Conservation (phyloP, 345 rosid genomes). For the Sapria himalayana region DNA sequence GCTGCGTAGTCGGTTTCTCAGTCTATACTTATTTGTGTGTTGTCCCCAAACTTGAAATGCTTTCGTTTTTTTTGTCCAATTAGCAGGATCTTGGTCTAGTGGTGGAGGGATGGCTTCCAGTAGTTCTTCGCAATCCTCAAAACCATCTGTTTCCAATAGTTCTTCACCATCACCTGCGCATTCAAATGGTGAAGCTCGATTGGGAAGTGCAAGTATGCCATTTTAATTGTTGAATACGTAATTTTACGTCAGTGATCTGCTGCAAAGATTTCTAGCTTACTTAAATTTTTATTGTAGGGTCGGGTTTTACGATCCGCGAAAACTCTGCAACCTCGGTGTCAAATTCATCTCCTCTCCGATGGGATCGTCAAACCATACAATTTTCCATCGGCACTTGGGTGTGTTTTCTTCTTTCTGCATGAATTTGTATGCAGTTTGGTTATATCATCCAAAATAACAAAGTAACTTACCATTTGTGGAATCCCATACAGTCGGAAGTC, state of each 20-base stretch:
- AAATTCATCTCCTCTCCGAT: slow-evolving; percentile 41
- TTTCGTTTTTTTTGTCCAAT: too few relatives aligned
- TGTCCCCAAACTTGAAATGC: too few relatives aligned
- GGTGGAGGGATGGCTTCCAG: slow-evolving; percentile 56
- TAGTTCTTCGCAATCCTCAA: slow-evolving; percentile 40
- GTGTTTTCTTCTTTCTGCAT: neutral
- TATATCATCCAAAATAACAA: too few relatives aligned
- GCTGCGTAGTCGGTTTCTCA: too few relatives aligned
- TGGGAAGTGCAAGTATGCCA: slow-evolving; percentile 33
- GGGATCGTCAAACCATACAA: slow-evolving; percentile 81
- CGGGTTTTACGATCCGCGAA: slow-evolving; percentile 40
- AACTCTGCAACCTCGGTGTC: slow-evolving; percentile 36
- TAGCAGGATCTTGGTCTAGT: slow-evolving; percentile 69
- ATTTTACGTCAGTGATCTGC: neutral
- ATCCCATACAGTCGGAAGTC: too few relatives aligned
- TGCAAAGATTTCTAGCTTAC: slow-evolving; percentile 3
- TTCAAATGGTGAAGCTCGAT: slow-evolving; percentile 27
- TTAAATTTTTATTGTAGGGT: slow-evolving; percentile 23
- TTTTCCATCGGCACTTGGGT: slow-evolving; percentile 99
- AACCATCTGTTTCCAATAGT: slow-evolving; percentile 29
- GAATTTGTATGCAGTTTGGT: neutral
- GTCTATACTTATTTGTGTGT: too few relatives aligned
- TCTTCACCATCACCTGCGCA: slow-evolving; percentile 32
- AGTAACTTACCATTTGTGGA: too few relatives aligned
- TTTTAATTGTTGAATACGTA: neutral